Evolutionary conservation across 2,329 filamentous ascomycete genomes (phyloP), one percentile per base, ranked within the genome.

Genomic region (Davidsoniella virescens): DNA sequence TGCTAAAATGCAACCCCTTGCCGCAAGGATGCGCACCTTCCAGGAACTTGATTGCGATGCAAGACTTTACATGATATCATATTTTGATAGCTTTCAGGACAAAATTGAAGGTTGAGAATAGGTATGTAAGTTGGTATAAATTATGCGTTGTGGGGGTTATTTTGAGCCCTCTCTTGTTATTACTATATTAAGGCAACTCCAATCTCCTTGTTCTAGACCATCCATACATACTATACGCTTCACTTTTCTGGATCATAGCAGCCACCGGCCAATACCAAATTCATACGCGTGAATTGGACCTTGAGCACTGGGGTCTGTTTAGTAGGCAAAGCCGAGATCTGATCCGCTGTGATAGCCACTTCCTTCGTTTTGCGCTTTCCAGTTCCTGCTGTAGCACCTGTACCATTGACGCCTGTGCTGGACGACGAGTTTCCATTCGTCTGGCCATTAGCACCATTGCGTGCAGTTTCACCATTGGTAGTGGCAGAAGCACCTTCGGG

Each of bases 271-370:
- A 96, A 71, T 10, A 95, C 82, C 56, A 96, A 65, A 62, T 98
- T 98, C 86, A 94, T 95, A 54, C 87, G 73, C 3, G 92, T 96
- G 59, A 95, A 95, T 60, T 83, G 78, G 49, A 94, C 88, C 66
- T 90, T 92, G 65, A 93, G 85, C 9, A 96, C 85, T 0, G 90
- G 88, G 14, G 84, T 90, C 67, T 94, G 94, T 75, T 98, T 98
- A 3, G 92, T 96, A 0, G 87, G 81, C 62, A 95, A 96, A 1
- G 86, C 88, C 56, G 80, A 87, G 66, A 98, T 93, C 66, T 96
- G 92, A 61, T 98, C 92, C 0, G 87, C 82, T 0, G 83, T 88
- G 42, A 94, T 83, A 59, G 86, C 85, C 3, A 87, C 85, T 59
- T 95, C 90, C 64, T 95, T 95, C 51, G 76, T 78, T 64, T 86